Evolutionary conservation across 2,329 filamentous ascomycete species (phyloP), one percentile per base, ranked within the genome.

Genomic region (Calonectria pseudoreteaudii): DNA sequence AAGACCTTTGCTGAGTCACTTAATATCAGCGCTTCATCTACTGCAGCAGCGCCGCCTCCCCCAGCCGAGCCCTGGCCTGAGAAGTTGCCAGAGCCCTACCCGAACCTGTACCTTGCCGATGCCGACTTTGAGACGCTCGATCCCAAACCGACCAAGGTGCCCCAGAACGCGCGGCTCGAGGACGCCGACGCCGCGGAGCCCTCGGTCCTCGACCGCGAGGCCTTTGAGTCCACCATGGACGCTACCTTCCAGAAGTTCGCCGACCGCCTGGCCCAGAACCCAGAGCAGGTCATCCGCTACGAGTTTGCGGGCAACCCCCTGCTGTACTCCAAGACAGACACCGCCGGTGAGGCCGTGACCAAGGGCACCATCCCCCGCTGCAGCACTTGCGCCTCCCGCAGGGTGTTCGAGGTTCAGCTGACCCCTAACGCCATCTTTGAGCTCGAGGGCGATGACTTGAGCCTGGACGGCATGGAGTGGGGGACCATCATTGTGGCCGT

Each of bases 401-500:
- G 96, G 75, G 91, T 94, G 18, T 98, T 98, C 83, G 97, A 99
- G 88, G 88, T 98, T 72, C 97, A 99, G 88, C 87, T 99, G 77
- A 96, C 94, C 78, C 97, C 97, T 50, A 94, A 98, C 82, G 93
- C 95, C 4, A 99, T 99, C 80, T 91, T 92, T 36, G 94, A 97
- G 87, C 87, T 98, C 68, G 97, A 98, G 87, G 92, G 90, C 2
- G 94, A 96, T 52, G 92, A 93, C 71, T 83, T 92, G 78, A 91
- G 90, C 49, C 81, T 93, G 26, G 90, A 98, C 87, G 97, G 96
- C 0, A 99, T 99, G 97, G 97, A 99, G 81, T 99, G 97, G 97
- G 96, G 96, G 0, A 98, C 95, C 0, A 90, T 99, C 11, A 91
- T 99, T 72, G 87, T 98, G 47, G 95, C 92, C 0, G 95, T 97